Evolutionary conservation across 2,329 filamentous ascomycete genomes (phyloP).

Genomic region (Colletotrichum siamense): DNA sequence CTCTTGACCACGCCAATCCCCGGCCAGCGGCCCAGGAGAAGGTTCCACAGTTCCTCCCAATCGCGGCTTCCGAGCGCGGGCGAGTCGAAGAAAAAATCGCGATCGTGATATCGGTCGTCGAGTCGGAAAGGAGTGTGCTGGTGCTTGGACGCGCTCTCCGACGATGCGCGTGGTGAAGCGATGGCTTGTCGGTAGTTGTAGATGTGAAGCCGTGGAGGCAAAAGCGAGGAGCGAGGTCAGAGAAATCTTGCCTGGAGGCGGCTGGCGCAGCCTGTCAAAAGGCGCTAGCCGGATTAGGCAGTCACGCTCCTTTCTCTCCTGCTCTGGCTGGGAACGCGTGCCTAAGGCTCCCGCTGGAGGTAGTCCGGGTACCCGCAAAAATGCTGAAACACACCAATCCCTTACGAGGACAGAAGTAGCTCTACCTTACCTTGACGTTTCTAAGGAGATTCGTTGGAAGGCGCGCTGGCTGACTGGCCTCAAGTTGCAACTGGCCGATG

Average conservation of each 20-base stretch:
- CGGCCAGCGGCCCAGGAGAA: slow-evolving; percentile 54
- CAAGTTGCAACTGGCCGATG: background rate
- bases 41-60: slow-evolving; percentile 49
- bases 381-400: background rate
- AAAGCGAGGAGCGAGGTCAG: slow-evolving; percentile 41
- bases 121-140: slow-evolving; percentile 36
- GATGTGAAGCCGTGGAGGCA: slow-evolving; percentile 43
- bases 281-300: slow-evolving; percentile 37
- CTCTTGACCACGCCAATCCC: slow-evolving; percentile 47
- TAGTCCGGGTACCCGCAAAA: slow-evolving; percentile 2
- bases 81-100: slow-evolving; percentile 39
- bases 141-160: slow-evolving; percentile 48
- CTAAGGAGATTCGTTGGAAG: background rate
- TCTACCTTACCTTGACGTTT: background rate
- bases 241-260: slow-evolving; percentile 50
- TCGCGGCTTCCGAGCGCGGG: slow-evolving; percentile 41
- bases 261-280: slow-evolving; percentile 33
- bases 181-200: slow-evolving; percentile 23
- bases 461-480: background rate
- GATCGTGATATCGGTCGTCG: slow-evolving; percentile 36
- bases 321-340: slow-evolving; percentile 17
- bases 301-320: slow-evolving; percentile 27
- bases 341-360: background rate
- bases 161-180: slow-evolving; percentile 54
- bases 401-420: background rate